Evolutionary conservation across 345 rosid genomes (phyloP), one percentile per base, ranked within the genome.

Genomic region (Viola odorata): DNA sequence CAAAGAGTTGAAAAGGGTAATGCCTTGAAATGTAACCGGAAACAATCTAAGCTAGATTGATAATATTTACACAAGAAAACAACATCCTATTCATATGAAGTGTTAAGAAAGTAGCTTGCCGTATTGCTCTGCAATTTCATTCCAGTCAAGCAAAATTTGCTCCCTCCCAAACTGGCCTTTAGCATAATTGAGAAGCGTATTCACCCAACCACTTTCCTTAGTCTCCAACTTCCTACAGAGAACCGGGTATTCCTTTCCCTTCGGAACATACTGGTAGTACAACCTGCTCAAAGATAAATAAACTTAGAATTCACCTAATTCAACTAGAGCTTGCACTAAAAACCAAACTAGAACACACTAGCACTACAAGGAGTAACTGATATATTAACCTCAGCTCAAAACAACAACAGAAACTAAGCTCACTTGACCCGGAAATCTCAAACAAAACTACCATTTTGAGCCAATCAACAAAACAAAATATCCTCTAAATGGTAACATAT

Each of bases 71-170:
- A 23, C 32, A 36, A 41, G 57, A n/a, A 55, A 47, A 1, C 32
- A 23, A 23, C 32, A 23, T 23, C 32, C 32, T 23, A 23, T 23
- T 40, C 17, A 48, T 32, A 47, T 14, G 48, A 51, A n/a, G 52
- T 60, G 41, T 15, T 4, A 0, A 55, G 7, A 41, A 66, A 65
- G 58, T 45, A 77, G 60, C 3, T 80, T 66, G 74, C 98, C 98
- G 62, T 76, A 65, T 59, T 77, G 86, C 65, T 89, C 83, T 41
- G 98, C 96, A 65, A 85, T 70, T 63, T 82, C 76, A 66, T 91
- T 91, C 98, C 98, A 91, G 66, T 91, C 96, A 41, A 91, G 95
- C 61, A 89, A 75, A 78, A 82, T 71, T 74, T 91, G 84, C 79
- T 91, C 96, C 68, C 50, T 75, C 16, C 68, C 57, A 12, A 68